phyloP scores from a whole-genome alignment of 495 filamentous ascomycete genomes.

The Xylaria telfairii region DNA sequence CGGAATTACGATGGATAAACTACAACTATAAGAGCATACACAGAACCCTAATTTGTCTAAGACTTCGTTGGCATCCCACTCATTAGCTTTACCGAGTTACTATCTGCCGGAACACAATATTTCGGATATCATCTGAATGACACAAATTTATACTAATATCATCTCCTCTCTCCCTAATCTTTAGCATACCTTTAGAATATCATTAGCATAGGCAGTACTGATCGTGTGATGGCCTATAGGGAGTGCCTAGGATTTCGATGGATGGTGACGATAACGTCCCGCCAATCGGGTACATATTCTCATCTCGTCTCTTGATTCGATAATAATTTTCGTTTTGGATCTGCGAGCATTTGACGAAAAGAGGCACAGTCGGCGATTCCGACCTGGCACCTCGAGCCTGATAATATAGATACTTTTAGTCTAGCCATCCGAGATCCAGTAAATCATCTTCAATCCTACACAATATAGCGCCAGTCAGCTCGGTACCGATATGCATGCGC shows the following conservation, averaged over 20 bases:
- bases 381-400: neutral
- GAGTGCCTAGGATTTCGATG: neutral
- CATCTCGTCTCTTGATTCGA: conserved; percentile 4
- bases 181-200: neutral
- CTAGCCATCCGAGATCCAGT: neutral
- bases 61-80: neutral
- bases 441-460: neutral
- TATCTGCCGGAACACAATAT: neutral
- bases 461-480: neutral
- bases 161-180: neutral
- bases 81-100: neutral
- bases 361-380: neutral
- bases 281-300: neutral
- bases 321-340: neutral
- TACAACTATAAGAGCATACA: neutral
- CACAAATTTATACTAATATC: neutral
- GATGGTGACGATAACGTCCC: neutral
- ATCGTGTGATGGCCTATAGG: neutral
- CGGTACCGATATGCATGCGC: neutral
- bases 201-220: neutral
- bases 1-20: neutral
- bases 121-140: neutral
- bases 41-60: neutral
- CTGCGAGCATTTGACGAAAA: neutral
- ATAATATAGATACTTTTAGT: neutral